These are phyloP conservation scores for Capsella rubella DNA, from an alignment of 441 rosid species.

Conservation along the genomic window DNA sequence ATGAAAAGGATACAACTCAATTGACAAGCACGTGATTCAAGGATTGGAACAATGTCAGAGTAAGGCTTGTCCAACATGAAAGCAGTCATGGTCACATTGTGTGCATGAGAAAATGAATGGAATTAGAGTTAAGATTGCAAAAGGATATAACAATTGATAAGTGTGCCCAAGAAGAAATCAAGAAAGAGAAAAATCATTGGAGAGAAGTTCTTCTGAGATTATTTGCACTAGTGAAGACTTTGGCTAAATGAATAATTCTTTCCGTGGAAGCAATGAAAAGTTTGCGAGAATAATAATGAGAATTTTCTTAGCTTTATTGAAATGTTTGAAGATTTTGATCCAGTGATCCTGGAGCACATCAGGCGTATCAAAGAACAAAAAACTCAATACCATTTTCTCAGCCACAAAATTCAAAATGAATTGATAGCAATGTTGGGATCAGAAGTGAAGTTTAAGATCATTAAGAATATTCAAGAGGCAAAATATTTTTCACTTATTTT, in stretches of 20 bases:
- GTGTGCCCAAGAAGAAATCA: constrained; percentile 2
- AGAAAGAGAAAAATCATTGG: constrained; percentile 9
- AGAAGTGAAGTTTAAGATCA: too few species aligned
- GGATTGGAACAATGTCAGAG: background rate
- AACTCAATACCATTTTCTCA: too few species aligned
- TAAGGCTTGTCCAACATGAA: constrained; percentile 5
- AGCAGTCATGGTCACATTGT: background rate
- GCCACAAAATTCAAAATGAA: too few species aligned
- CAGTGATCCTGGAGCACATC: constrained; percentile 2
- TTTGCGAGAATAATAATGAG: background rate
- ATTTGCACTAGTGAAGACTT: background rate
- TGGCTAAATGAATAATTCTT: background rate
- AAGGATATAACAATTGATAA: background rate
- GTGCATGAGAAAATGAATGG: background rate
- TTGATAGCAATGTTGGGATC: too few species aligned
- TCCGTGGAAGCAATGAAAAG: constrained; percentile 5
- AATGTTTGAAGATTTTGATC: constrained; percentile 4
- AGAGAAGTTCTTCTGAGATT: constrained; percentile 17
- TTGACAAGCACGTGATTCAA: background rate
- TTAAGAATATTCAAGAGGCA: too few species aligned
- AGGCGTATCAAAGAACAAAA: background rate
- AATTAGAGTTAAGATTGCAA: background rate
- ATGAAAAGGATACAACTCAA: background rate
- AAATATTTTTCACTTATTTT: too few species aligned
- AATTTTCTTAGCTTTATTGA: constrained; percentile 8